Evolutionary conservation across 2,329 filamentous ascomycete genomes (phyloP), one percentile per base, ranked within the genome.

Genomic region (Didymella sp.): DNA sequence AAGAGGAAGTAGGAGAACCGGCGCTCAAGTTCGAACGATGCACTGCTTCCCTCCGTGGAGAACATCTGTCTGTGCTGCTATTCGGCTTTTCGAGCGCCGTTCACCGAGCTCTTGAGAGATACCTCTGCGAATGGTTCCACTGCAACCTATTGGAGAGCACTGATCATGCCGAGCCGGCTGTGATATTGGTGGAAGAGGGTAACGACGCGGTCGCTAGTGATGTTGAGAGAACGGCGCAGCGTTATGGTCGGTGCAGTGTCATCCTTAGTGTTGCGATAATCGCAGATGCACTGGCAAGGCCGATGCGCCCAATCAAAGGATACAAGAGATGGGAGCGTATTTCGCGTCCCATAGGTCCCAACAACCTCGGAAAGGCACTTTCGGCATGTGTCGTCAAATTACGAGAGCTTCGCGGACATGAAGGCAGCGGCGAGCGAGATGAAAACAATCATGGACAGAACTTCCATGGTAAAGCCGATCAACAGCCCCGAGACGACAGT

Each of bases 141-240:
- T 61, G 51, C 33, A 40, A 3, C 1, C n/a, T 63, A 7, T 25
- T 61, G 25, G 49, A 61, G 3, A 27, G 19, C 1, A 52, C 25
- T 37, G 17, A 43, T 13, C 46, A 61, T 15, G 37, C 41, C 22
- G 43, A 35, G 6, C 59, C 59, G 3, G 52, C 61, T 33, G 50
- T 63, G 15, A 21, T 61, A 8, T 12, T 63, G 11, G 42, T 63
- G 6, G 61, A 61, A 15, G 59, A 63, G 27, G 59, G 61, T 0
- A 56, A 61, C n/a, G 35, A 52, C 15, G 41, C 52, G 7, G 41
- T n/a, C 50, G 3, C 4, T 30, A 21, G 50, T 2, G 47, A 17
- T 17, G 52, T 63, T 3, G n/a, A 52, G n/a, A 28, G 40, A n/a
- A 57, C 56, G 3, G 51, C 61, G 3, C 19, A 27, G 2, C 5